phyloP scores from a whole-genome alignment of 441 rosid species.

The Adansonia gregorii region DNA sequence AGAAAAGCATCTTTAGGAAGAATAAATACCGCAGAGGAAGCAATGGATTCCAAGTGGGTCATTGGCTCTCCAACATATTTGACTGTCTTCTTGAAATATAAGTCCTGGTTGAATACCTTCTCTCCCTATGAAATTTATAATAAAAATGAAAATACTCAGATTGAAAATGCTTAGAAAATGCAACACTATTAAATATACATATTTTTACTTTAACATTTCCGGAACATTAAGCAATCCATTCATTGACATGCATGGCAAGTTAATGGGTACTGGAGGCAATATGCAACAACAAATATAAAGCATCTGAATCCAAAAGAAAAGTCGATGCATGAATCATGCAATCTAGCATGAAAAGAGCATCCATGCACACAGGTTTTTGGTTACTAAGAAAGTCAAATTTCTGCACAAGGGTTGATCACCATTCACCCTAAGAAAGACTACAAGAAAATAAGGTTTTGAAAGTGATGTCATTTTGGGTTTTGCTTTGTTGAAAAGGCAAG shows the following conservation, averaged over 20 bases:
- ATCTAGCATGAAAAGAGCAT: not conserved
- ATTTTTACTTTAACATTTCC: not conserved
- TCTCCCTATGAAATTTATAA: slow-evolving; percentile 64
- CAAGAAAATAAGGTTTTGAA: not conserved
- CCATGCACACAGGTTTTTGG: not conserved
- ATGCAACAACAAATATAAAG: not conserved
- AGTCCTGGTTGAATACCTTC: slow-evolving; percentile 95
- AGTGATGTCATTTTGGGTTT: not conserved
- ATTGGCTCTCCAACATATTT: slow-evolving; percentile 96
- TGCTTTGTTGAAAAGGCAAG: not conserved
- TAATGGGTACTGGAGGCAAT: not conserved
- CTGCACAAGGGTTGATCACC: not conserved
- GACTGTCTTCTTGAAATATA: slow-evolving; percentile 92
- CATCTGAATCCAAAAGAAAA: not conserved
- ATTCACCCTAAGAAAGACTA: not conserved
- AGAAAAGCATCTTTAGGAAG: slow-evolving; percentile 1
- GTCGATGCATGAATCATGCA: not conserved
- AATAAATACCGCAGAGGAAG: slow-evolving; percentile 89
- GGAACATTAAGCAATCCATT: not conserved
- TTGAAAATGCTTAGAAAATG: not conserved
- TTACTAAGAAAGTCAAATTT: slow-evolving; percentile 7
- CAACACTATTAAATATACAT: not conserved
- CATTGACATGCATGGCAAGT: slow-evolving; percentile 4
- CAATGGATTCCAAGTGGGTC: slow-evolving; percentile 96
- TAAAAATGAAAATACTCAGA: not conserved